Base-by-base conservation (phyloP, 176 grass and related monocot genomes). In the Triticum timopheevii region DNA sequence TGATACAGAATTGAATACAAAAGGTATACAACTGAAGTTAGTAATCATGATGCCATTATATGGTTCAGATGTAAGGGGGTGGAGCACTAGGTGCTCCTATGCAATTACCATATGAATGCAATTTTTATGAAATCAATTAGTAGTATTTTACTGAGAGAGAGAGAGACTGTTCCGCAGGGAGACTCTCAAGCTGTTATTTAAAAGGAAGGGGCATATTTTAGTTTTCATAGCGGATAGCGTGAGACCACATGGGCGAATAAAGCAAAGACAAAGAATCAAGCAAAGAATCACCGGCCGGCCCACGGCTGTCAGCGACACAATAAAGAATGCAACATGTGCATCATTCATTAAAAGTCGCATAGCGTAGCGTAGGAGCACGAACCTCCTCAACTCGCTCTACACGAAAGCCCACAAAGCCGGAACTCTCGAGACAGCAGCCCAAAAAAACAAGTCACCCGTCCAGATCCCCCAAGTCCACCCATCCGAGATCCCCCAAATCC, bases 401-500 rank as follows among this genome's bases (percentile, higher is more conserved):
- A 59, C 56, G 56, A 59, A 59, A 59, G 56, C 56, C 56, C 56
- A 59, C 56, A 59, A 59, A 59, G 56, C 56, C 20, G 56, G 1
- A 59, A 59, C 17, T 59, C 45, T 22, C 1, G 44, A 47, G 42
- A 12, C 0, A 56, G 56, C 50, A 54, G 56, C 19, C 17, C 19
- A 59, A 19, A 22, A 20, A 59, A 59, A 59, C 56, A 59, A 59
- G 56, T 59, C 56, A 22, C 56, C 19, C 2, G 7, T 59, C 56
- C 56, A 59, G 56, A 59, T 59, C 56, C 56, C 56, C 19, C 50
- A 54, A 54, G 50, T 54, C 35, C 52, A 8, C 44, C 38, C 39
- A 17, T 30, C 82, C 62, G 54, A 78, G 79, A 86, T 86, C 63
- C 50, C 64, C 71, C 83, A 27, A 62, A 73, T 72, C 66, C 45